Percentiles rank a stretch among this genome's conserved stretches.
Conservation (phyloP, 805 yeast species). For the Yarrowia sp. region DNA sequence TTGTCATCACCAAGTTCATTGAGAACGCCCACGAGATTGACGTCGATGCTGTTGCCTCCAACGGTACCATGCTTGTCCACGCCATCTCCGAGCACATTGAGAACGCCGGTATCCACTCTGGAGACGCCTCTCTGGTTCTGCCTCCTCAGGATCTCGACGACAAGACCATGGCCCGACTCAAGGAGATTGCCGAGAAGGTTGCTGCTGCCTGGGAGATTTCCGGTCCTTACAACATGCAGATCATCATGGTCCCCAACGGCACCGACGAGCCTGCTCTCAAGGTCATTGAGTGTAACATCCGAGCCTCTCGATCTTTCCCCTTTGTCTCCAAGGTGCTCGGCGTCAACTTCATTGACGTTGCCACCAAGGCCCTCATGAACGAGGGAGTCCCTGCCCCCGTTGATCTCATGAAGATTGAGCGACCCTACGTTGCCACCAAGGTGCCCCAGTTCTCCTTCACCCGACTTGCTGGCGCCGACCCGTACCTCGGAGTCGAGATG, state of each 20-base stretch:
- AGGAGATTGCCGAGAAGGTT: slow-evolving; percentile 88
- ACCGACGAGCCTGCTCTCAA: slow-evolving; percentile 66
- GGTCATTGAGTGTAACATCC: slow-evolving; percentile 97
- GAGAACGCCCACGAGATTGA: slow-evolving; percentile 96
- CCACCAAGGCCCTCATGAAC: slow-evolving; percentile 79
- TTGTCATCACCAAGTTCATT: slow-evolving; percentile 92
- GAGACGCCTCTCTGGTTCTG: slow-evolving; percentile 92
- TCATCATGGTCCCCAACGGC: slow-evolving; percentile 71
- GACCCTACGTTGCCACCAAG: slow-evolving; percentile 89
- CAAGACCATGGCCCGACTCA: slow-evolving; percentile 65
- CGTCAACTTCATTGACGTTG: slow-evolving; percentile 89
- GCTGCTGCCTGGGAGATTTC: slow-evolving; percentile 93
- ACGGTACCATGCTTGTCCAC: slow-evolving; percentile 87
- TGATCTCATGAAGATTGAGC: slow-evolving; percentile 72
- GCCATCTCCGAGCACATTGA: slow-evolving; percentile 98
- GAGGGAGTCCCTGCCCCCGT: slow-evolving; percentile 71
- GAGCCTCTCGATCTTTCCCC: slow-evolving; percentile 99
- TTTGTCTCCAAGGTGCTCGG: slow-evolving; percentile 97
- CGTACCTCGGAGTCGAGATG: slow-evolving; percentile 98
- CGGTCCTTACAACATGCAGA: slow-evolving; percentile 98
- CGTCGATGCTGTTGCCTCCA: slow-evolving; percentile 91
- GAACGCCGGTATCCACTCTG: slow-evolving; percentile 98
- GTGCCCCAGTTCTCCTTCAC: slow-evolving; percentile 99
- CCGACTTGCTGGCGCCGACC: slow-evolving; percentile 98
- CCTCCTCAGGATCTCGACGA: slow-evolving; percentile 84